These are phyloP conservation scores for Fusarium denticulatum DNA, from an alignment of 2,329 filamentous ascomycete species.

Conservation along the genomic window DNA sequence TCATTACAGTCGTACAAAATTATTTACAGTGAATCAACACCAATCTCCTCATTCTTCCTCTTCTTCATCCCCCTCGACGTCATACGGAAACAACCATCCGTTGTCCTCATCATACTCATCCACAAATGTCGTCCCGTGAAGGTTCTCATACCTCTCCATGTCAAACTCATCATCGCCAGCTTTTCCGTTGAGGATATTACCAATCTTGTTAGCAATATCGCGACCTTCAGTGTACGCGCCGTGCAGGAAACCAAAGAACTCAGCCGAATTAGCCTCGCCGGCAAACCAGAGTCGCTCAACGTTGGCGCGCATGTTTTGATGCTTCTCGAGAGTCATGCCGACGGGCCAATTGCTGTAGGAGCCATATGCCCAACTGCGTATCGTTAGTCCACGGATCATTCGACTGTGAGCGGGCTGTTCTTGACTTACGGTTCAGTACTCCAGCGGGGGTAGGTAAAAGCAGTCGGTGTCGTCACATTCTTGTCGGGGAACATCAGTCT, in stretches of 20 bases:
- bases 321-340: slow-evolving; percentile 69
- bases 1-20: neutral
- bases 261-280: slow-evolving; percentile 69
- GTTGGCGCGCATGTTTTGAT: slow-evolving; percentile 75
- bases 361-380: slow-evolving; percentile 59
- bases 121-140: slow-evolving; percentile 24
- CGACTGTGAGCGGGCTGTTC: accelerated
- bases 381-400: neutral
- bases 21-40: neutral
- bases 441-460: slow-evolving; percentile 65
- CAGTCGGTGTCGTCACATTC: slow-evolving; percentile 66
- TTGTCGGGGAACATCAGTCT: slow-evolving; percentile 68
- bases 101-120: slow-evolving; percentile 31
- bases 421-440: slow-evolving; percentile 37
- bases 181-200: slow-evolving; percentile 32
- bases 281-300: slow-evolving; percentile 70
- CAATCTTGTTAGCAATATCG: slow-evolving; percentile 57
- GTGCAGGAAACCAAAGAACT: slow-evolving; percentile 74
- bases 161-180: slow-evolving; percentile 19
- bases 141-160: slow-evolving; percentile 21
- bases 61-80: neutral
- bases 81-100: slow-evolving; percentile 22
- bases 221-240: slow-evolving; percentile 68
- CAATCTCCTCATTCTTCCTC: neutral
- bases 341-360: slow-evolving; percentile 76